Conservation (phyloP, 345 rosid species). For the Zanthoxylum bungeanum region DNA sequence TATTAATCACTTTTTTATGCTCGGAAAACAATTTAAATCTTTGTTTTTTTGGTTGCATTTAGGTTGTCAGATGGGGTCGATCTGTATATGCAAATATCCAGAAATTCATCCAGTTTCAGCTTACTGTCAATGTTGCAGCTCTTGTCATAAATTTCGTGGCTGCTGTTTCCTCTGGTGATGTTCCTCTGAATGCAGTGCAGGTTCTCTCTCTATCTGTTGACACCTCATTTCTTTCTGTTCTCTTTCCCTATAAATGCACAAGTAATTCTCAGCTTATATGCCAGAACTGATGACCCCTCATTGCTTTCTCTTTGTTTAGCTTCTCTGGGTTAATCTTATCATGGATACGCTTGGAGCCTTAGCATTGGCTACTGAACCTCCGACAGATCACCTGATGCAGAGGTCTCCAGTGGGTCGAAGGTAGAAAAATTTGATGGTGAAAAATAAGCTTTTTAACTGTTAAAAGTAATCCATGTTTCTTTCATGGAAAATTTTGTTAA, state of each 20-base stretch:
- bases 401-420: conserved; percentile 95
- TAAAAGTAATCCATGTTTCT: not conserved
- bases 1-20: not conserved
- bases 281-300: not conserved
- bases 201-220: conserved; percentile 31
- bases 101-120: conserved; percentile 98
- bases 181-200: conserved; percentile 97
- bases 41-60: conserved; percentile 8
- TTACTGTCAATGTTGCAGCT: conserved; percentile 95
- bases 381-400: conserved; percentile 86
- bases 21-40: not conserved
- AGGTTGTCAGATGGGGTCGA: conserved; percentile 99
- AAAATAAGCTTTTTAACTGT: not conserved
- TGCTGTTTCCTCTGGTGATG: conserved; percentile 89
- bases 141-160: conserved; percentile 91
- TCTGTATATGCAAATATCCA: conserved; percentile 98
- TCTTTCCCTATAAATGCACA: not conserved
- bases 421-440: conserved; percentile 31
- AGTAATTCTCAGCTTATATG: not conserved
- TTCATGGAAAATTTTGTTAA: not conserved
- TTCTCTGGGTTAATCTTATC: conserved; percentile 97
- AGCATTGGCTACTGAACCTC: conserved; percentile 98
- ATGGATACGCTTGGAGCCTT: conserved; percentile 99
- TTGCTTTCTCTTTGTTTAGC: conserved; percentile 40
- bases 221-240: not conserved